Percentiles rank a stretch among this genome's conserved stretches.
Evolutionary conservation across 2,329 filamentous ascomycete genomes (phyloP).

Genomic region (Mycogone perniciosa): DNA sequence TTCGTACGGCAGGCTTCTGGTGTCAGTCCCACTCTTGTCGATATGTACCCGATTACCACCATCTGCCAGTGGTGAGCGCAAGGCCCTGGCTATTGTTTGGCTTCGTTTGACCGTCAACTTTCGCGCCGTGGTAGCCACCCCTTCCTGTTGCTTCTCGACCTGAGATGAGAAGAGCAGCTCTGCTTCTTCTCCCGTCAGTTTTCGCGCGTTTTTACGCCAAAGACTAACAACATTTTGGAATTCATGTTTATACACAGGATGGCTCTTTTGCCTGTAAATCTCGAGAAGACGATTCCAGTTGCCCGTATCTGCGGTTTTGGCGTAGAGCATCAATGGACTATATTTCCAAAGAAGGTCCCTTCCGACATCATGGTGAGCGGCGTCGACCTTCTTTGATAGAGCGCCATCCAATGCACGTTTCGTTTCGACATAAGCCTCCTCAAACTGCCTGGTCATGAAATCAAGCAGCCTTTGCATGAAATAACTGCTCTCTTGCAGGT

Average conservation of each 20-base stretch:
- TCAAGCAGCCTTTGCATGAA: constrained; percentile 77
- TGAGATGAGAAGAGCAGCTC: constrained; percentile 85
- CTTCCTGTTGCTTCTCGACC: constrained; percentile 77
- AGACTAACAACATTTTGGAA: constrained; percentile 70
- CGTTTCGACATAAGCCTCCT: constrained; percentile 64
- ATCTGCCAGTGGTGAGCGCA: constrained; percentile 63
- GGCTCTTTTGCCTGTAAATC: constrained; percentile 72
- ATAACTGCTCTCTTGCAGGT: constrained; percentile 64
- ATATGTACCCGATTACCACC: constrained; percentile 42
- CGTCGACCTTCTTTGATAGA: constrained; percentile 61
- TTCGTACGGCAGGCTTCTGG: constrained; percentile 68
- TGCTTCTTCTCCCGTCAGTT: constrained; percentile 67
- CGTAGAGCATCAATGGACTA: constrained; percentile 79
- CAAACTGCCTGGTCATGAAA: constrained; percentile 77
- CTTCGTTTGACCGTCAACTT: constrained; percentile 93
- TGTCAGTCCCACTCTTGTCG: constrained; percentile 56
- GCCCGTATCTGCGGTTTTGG: constrained; percentile 71
- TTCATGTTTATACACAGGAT: constrained; percentile 72
- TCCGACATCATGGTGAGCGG: constrained; percentile 62
- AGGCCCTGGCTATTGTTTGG: constrained; percentile 71
- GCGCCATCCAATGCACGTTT: constrained; percentile 57
- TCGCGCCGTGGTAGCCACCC: constrained; percentile 66
- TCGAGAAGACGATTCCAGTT: constrained; percentile 78
- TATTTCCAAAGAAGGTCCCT: constrained; percentile 79
- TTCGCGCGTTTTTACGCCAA: constrained; percentile 75